A percentile compares a stretch with the other conserved stretches of the same genome.
Conservation (phyloP, 345 rosid species). For the Barbarea vulgaris region DNA sequence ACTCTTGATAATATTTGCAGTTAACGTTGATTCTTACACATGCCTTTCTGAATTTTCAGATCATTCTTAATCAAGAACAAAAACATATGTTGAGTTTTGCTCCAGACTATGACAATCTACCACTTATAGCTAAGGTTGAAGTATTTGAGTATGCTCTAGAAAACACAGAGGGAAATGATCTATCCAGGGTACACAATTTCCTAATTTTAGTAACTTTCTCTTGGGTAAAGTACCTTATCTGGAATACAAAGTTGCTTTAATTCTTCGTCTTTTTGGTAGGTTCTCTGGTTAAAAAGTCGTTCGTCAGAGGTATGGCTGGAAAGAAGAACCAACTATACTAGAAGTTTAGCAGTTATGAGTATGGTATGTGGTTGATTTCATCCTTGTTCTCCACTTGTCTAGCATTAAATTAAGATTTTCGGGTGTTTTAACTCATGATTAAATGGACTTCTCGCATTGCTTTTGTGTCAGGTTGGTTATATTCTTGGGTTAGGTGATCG, state of each 20-base stretch:
- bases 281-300: slow-evolving; percentile 98
- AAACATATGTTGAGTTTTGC: slow-evolving; percentile 90
- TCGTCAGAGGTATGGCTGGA: slow-evolving; percentile 98
- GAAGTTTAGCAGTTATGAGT: slow-evolving; percentile 99
- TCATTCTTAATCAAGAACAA: slow-evolving; percentile 89
- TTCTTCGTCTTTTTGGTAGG: slow-evolving; percentile 50
- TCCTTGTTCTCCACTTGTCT: slow-evolving; percentile 26
- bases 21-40: slow-evolving; percentile 10
- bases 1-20: slow-evolving; percentile 3
- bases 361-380: slow-evolving; percentile 67
- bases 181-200: slow-evolving; percentile 66
- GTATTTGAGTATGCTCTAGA: slow-evolving; percentile 87
- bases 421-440: background rate
- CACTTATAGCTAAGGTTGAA: slow-evolving; percentile 90
- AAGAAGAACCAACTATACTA: slow-evolving; percentile 95
- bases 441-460: background rate
- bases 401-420: background rate
- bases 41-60: slow-evolving; percentile 55
- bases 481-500: slow-evolving; percentile 99
- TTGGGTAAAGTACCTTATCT: slow-evolving; percentile 13
- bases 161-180: slow-evolving; percentile 96
- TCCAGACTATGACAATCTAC: slow-evolving; percentile 90
- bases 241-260: slow-evolving; percentile 16
- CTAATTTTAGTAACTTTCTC: slow-evolving; percentile 2
- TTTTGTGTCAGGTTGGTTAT: slow-evolving; percentile 83